These are phyloP conservation scores for Colletotrichum orbiculare DNA, from an alignment of 2,329 filamentous ascomycete species.

Conservation along the genomic window DNA sequence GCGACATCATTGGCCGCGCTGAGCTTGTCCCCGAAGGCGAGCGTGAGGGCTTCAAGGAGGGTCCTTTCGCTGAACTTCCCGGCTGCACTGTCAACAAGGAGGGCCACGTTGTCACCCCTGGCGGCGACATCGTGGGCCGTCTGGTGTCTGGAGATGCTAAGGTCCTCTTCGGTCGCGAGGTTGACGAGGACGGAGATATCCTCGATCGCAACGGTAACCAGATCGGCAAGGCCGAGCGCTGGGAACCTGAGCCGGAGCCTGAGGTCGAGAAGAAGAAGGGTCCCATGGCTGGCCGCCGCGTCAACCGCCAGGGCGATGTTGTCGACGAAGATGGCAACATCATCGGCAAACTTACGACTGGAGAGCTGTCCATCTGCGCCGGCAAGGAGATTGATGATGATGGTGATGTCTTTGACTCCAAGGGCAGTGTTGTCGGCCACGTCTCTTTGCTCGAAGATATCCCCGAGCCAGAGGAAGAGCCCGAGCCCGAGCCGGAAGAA, in stretches of 20 bases:
- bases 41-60: constrained; percentile 71
- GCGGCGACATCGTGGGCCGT: constrained; percentile 78
- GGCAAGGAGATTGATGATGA: constrained; percentile 78
- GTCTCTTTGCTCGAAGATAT: constrained; percentile 74
- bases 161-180: constrained; percentile 75
- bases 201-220: constrained; percentile 78
- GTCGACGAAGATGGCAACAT: constrained; percentile 68
- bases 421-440: constrained; percentile 74
- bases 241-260: constrained; percentile 58
- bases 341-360: constrained; percentile 75
- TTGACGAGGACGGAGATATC: constrained; percentile 86
- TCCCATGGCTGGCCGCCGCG: constrained; percentile 63
- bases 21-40: constrained; percentile 77
- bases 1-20: constrained; percentile 74
- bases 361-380: constrained; percentile 71
- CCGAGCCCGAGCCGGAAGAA: constrained; percentile 62
- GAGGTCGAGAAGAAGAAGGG: constrained; percentile 63
- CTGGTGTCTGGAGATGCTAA: constrained; percentile 78
- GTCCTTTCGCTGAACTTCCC: constrained; percentile 74
- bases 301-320: constrained; percentile 70
- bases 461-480: constrained; percentile 48
- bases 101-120: constrained; percentile 72
- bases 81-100: constrained; percentile 76
- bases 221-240: constrained; percentile 68
- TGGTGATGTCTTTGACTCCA: constrained; percentile 77